Evolutionary conservation across 1,284 basidiomycete genomes (phyloP).

Genomic region (Sporisorium sorghi): DNA sequence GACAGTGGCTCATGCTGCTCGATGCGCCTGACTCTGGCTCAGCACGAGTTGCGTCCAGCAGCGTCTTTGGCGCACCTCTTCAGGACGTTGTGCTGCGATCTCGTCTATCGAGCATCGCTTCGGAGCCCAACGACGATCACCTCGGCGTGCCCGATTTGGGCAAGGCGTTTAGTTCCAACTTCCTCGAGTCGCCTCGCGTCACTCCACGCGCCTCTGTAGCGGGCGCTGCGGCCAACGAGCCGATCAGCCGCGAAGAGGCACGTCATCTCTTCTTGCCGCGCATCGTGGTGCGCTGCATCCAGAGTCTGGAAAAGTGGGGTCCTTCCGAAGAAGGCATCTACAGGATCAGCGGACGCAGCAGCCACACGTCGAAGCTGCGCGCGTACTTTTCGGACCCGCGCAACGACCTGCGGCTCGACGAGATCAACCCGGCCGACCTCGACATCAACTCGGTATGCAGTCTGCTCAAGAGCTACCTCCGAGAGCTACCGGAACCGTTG

Average conservation of each 20-base stretch:
- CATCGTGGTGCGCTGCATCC: slow-evolving; percentile 62
- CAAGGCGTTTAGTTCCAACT: slow-evolving; percentile 31
- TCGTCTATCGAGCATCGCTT: slow-evolving; percentile 28
- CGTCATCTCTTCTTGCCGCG: slow-evolving; percentile 54
- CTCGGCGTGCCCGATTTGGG: slow-evolving; percentile 49
- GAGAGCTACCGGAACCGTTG: slow-evolving; percentile 61
- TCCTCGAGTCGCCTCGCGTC: slow-evolving; percentile 28
- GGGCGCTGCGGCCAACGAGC: slow-evolving; percentile 5
- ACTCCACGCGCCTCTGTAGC: slow-evolving; percentile 33
- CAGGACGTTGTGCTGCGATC: slow-evolving; percentile 55
- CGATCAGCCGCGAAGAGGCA: slow-evolving; percentile 46
- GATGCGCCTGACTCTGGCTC: slow-evolving; percentile 10
- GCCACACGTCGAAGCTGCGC: slow-evolving; percentile 62
- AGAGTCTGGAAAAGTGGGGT: slow-evolving; percentile 64
- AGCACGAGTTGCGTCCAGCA: not conserved
- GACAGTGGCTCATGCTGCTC: slow-evolving; percentile 43
- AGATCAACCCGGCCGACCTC: slow-evolving; percentile 63
- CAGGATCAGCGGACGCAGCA: slow-evolving; percentile 62
- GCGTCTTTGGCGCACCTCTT: slow-evolving; percentile 60
- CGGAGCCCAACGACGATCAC: slow-evolving; percentile 14
- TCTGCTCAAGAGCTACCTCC: slow-evolving; percentile 63
- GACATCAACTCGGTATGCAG: slow-evolving; percentile 68
- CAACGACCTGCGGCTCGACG: slow-evolving; percentile 53
- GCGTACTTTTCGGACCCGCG: slow-evolving; percentile 47
- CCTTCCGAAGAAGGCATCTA: slow-evolving; percentile 65